Evolutionary conservation across 2,329 filamentous ascomycete genomes (phyloP), one percentile per base, ranked within the genome.

Genomic region (Piedraia hortae): DNA sequence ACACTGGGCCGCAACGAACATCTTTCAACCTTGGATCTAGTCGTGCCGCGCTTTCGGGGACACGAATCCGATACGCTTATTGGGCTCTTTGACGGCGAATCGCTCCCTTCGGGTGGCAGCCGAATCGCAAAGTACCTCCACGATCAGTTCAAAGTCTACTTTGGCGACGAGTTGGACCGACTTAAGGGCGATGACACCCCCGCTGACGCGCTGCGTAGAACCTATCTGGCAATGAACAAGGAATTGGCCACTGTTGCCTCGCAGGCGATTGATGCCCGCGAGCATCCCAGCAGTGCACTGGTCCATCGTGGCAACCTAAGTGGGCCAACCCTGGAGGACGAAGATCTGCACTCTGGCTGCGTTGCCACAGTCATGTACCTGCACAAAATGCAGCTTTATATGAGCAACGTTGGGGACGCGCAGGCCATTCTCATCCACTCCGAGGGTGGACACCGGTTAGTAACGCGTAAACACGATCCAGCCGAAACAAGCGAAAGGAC

Each of bases 91-190:
- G 88, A 97, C 41, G 85, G 85, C 3, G 75, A 91, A 41, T 62
- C 69, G n/a, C 56, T 88, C 26, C 74, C 75, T 2, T 78, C 64
- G 28, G 74, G 80, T 28, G 88, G 85, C 19, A 91, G 80, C 29
- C 88, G 88, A 50, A 75, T 97, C 34, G 80, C 85, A 31, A 93
- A 91, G 43, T 97, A 75, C 37, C 53, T 97, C 14, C 82, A 97
- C 40, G 85, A 97, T 47, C 82, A 91, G 39, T 91, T 97, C 45
- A 73, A 74, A 12, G 60, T 70, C 28, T 70, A 77, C 9, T 85
- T 97, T 37, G 62, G 62, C 4, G 59, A 70, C 24, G 82, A 97
- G 46, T 47, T 97, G 22, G 77, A 75, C 31, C 61, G 55, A 26
- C 43, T 89, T 35, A 52, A 62, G n/a, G 15, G 22, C 4, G 33